Base-by-base conservation (phyloP, 345 rosid species). In the Syzygium jambos region DNA sequence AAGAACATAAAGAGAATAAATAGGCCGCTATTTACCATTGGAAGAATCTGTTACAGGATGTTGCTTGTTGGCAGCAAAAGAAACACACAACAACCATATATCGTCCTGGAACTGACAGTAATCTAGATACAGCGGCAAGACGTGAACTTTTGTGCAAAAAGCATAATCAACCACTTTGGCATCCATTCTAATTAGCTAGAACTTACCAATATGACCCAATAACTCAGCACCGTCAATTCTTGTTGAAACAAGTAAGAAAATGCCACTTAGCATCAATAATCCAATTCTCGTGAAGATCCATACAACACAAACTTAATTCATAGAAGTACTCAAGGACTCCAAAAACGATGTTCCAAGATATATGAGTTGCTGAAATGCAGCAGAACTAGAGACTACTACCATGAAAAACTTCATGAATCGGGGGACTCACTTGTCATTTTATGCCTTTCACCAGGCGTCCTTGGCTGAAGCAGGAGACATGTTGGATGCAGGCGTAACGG, bases 381-480 rank as follows among this genome's bases (percentile, higher is more conserved):
- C 29, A 34, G 51, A 27, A 65, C 30, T 55, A 84, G 25, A 13
- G n/a, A 15, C 49, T 22, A 25, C 21, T 68, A 11, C 84, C 51
- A 15, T 46, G 15, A 29, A 59, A 53, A 38, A 3, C 78, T 65
- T 65, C 43, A 41, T 41, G 43, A 55, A 22, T 17, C 30, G 54
- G 52, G 12, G 51, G 89, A 68, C 93, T 92, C 90, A 95, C 99
- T 65, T 87, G 90, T 65, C 89, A 59, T 85, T 41, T 90, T 92
- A 55, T 80, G 91, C 46, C 92, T 93, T 90, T 94, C 98, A 52
- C 90, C 89, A 29, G 95, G 90, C 86, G 91, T 82, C 89, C 94
- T 93, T 86, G n/a, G 94, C 95, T 84, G 96, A 92, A 87, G 89
- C 88, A 14, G 98, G 99, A 78, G 98, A 95, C 89, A 95, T 86